These are phyloP conservation scores for Pavlovales sp. DNA, from an alignment of 208 protist species.

Conservation along the genomic window DNA sequence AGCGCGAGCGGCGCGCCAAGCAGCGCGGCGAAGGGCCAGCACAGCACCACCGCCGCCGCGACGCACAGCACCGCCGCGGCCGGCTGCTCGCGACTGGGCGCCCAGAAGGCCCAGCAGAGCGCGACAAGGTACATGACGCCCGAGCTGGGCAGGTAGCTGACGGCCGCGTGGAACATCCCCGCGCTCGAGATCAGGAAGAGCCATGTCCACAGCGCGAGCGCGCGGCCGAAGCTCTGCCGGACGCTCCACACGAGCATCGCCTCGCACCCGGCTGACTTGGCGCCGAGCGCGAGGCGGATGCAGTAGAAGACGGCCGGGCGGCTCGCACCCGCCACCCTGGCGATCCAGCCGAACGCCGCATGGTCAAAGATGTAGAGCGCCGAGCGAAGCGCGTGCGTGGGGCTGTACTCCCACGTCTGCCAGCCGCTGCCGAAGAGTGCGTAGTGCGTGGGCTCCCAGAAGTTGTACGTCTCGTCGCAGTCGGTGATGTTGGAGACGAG, in stretches of 20 bases:
- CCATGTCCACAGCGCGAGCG: neutral
- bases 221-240: slow-evolving; percentile 57
- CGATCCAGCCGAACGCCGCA: slow-evolving; percentile 45
- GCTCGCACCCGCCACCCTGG: slow-evolving; percentile 44
- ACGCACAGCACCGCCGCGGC: slow-evolving; percentile 9
- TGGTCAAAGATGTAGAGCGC: slow-evolving; percentile 80
- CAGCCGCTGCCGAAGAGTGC: slow-evolving; percentile 81
- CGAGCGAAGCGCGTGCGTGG: slow-evolving; percentile 77
- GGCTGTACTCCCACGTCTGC: slow-evolving; percentile 92
- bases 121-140: slow-evolving; percentile 75
- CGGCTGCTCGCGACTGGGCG: neutral
- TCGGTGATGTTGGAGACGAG: slow-evolving; percentile 74
- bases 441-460: slow-evolving; percentile 89
- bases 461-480: slow-evolving; percentile 93
- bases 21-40: slow-evolving; percentile 82
- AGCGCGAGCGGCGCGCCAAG: slow-evolving; percentile 70
- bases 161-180: slow-evolving; percentile 11
- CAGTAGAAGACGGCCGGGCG: slow-evolving; percentile 69
- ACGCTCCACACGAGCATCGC: slow-evolving; percentile 69
- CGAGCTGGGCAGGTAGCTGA: slow-evolving; percentile 69
- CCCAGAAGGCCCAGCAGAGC: slow-evolving; percentile 52
- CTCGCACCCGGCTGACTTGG: slow-evolving; percentile 59
- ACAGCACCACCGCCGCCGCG: slow-evolving; percentile 64
- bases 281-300: slow-evolving; percentile 66
- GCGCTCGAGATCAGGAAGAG: neutral